phyloP scores from a whole-genome alignment of 2,329 filamentous ascomycete genomes.

The Pyrenophora teres region DNA sequence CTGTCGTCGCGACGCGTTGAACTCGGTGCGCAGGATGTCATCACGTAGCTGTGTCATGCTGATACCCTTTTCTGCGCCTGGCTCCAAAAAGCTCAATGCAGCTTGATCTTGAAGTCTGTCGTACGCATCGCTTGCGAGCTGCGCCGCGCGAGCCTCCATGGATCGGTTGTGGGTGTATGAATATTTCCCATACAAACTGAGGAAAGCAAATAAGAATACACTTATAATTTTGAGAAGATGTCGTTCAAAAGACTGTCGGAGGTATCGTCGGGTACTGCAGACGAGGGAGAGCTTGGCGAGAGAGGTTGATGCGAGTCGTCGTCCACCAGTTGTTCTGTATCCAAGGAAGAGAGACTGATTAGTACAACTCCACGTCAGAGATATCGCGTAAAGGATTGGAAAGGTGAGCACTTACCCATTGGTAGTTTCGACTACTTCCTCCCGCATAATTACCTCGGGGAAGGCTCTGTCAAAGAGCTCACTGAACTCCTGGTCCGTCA shows the following conservation, averaged over 20 bases:
- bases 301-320: conserved; percentile 79
- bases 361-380: conserved; percentile 60
- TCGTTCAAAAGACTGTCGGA: conserved; percentile 81
- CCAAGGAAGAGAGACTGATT: conserved; percentile 78
- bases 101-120: conserved; percentile 83
- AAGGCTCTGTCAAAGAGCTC: conserved; percentile 80
- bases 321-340: conserved; percentile 72
- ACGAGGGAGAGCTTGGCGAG: conserved; percentile 87
- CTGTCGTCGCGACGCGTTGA: conserved; percentile 75
- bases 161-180: conserved; percentile 66
- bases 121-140: conserved; percentile 81
- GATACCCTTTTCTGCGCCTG: conserved; percentile 73
- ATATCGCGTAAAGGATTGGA: conserved; percentile 26
- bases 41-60: conserved; percentile 89
- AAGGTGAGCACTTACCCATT: conserved; percentile 59
- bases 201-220: conserved; percentile 57
- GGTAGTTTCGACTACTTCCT: conserved; percentile 62
- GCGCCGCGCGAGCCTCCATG: conserved; percentile 74
- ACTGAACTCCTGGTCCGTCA: conserved; percentile 88
- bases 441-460: conserved; percentile 68
- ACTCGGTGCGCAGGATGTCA: conserved; percentile 82
- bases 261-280: conserved; percentile 77
- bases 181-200: conserved; percentile 65
- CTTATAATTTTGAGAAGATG: conserved; percentile 80
- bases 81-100: conserved; percentile 71